These are phyloP conservation scores for Plasmodiophora brassicae DNA, from an alignment of 208 protist genomes.

Conservation along the genomic window DNA sequence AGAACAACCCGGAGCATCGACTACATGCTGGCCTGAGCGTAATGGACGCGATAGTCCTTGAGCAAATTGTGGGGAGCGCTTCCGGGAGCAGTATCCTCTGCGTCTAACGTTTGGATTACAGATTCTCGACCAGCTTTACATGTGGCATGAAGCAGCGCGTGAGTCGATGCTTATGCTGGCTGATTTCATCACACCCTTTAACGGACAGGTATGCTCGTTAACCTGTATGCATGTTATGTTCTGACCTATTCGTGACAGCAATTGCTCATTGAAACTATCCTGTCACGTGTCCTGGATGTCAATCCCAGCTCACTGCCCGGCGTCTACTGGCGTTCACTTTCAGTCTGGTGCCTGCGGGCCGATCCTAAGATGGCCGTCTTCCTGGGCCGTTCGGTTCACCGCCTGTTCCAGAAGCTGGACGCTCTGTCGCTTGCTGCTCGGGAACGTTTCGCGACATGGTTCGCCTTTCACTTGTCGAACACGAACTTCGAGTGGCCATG, in stretches of 20 bases:
- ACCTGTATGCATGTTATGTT: neutral
- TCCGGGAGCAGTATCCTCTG: neutral
- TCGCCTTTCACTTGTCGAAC: neutral
- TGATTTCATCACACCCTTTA: neutral
- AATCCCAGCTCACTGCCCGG: neutral
- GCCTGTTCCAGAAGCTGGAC: neutral
- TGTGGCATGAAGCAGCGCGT: neutral
- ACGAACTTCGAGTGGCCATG: neutral
- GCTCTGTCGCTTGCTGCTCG: neutral
- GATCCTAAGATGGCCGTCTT: neutral
- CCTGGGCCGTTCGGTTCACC: neutral
- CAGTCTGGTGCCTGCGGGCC: neutral
- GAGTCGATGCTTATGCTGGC: conserved; percentile 15
- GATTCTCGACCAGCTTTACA: conserved; percentile 10
- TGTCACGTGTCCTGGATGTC: neutral
- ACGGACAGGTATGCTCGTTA: neutral
- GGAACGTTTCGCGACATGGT: conserved; percentile 15
- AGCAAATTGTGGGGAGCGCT: neutral
- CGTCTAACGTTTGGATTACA: neutral
- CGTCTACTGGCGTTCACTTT: neutral
- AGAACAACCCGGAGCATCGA: neutral
- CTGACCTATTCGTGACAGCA: neutral
- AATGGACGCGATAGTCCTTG: conserved; percentile 16
- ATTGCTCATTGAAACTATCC: neutral
- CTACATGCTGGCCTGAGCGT: neutral